Percentiles rank a stretch among this genome's conserved stretches.
Conservation (phyloP, 148 eudicot species). For the Polygonum aviculare region DNA sequence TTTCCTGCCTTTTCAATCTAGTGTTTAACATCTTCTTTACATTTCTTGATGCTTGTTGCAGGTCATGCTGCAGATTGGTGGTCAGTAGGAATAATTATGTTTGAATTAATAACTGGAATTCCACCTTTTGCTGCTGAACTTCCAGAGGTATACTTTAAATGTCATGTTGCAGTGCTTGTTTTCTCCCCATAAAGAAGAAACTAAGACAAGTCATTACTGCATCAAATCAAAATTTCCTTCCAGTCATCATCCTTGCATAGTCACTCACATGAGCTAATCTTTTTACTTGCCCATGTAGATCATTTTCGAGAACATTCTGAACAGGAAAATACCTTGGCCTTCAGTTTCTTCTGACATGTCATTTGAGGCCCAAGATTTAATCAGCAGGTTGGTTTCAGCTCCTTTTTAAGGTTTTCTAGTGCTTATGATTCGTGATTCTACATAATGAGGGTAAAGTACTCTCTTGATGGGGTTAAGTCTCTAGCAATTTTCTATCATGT, state of each 20-base stretch:
- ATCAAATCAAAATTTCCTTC: background rate
- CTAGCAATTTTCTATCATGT: background rate
- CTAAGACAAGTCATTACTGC: background rate
- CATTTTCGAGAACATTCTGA: conserved; percentile 58
- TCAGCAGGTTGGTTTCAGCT: conserved; percentile 36
- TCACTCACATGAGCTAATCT: background rate
- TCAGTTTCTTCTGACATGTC: conserved; percentile 53
- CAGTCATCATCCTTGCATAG: background rate
- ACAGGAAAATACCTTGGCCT: conserved; percentile 61
- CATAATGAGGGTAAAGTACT: background rate
- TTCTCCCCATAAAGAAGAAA: background rate
- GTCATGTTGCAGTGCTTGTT: background rate
- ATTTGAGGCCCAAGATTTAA: conserved; percentile 48
- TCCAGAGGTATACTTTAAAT: conserved; percentile 41
- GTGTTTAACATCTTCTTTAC: background rate
- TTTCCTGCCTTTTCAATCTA: background rate
- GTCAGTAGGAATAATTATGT: conserved; percentile 61
- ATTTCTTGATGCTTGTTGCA: conserved; percentile 13
- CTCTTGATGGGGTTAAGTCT: background rate
- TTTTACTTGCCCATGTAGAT: conserved; percentile 22
- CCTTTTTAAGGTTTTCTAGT: background rate
- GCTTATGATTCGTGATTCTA: background rate
- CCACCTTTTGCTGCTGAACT: conserved; percentile 50
- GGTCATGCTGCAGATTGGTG: conserved; percentile 80
- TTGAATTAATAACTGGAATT: conserved; percentile 47